A percentile compares a stretch with the other conserved stretches of the same genome.
Conservation (phyloP, 2,329 filamentous ascomycete species). For the Penicillium digitatum region DNA sequence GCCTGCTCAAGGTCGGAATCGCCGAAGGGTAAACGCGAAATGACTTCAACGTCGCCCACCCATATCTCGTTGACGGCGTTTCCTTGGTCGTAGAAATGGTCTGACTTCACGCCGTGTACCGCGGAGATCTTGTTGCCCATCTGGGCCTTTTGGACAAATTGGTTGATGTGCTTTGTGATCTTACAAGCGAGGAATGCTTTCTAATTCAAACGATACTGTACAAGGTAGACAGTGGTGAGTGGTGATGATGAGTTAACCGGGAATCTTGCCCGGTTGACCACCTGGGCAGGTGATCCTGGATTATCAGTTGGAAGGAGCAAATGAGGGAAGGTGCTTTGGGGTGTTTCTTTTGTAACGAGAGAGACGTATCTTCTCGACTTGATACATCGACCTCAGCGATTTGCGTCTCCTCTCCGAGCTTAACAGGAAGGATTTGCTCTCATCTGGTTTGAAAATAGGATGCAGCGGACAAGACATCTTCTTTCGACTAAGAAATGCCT, state of each 20-base stretch:
- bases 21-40: constrained; percentile 39
- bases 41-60: constrained; percentile 35
- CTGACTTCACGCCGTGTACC: constrained; percentile 33
- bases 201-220: neutral
- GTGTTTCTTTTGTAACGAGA: neutral
- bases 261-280: neutral
- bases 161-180: neutral
- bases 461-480: no score
- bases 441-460: neutral
- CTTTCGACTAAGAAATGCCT: neutral
- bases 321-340: neutral
- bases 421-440: neutral
- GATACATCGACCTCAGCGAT: neutral
- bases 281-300: neutral
- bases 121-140: constrained; percentile 39
- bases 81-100: constrained; percentile 34
- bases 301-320: neutral
- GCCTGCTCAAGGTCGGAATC: constrained; percentile 39
- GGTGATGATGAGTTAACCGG: neutral
- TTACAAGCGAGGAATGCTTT: neutral
- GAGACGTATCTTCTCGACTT: neutral
- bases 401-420: neutral
- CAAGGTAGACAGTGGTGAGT: neutral
- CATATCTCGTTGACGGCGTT: constrained; percentile 41
- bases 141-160: neutral